Percentiles rank a stretch among this genome's conserved stretches.
phyloP scores from a whole-genome alignment of 257 asterid species.

The Craterostigma plantagineum region DNA sequence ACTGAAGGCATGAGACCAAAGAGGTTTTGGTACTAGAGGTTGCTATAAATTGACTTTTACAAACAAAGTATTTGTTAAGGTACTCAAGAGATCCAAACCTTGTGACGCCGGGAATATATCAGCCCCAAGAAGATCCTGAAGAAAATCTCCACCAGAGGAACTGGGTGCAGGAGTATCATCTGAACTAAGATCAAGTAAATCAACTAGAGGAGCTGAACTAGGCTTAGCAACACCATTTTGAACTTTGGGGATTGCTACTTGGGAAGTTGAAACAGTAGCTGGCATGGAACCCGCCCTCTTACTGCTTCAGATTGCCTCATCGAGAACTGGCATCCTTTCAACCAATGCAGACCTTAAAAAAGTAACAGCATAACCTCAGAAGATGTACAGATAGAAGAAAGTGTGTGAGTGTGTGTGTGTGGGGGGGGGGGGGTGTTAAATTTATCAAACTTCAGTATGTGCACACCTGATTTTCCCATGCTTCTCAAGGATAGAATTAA shows the following conservation, averaged over 20 bases:
- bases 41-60: too few relatives aligned
- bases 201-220: constrained; percentile 57
- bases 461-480: constrained; percentile 67
- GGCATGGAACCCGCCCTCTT: constrained; percentile 73
- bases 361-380: constrained; percentile 10
- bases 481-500: constrained; percentile 57
- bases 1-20: too few relatives aligned
- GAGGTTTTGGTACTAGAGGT: too few relatives aligned
- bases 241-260: constrained; percentile 47
- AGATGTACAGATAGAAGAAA: constrained; percentile 5
- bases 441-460: constrained; percentile 6
- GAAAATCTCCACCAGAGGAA: constrained; percentile 76
- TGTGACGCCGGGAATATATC: constrained; percentile 41
- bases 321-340: constrained; percentile 94
- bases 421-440: neutral
- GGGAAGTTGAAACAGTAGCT: constrained; percentile 59
- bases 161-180: constrained; percentile 53
- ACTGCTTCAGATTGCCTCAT: constrained; percentile 72
- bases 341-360: constrained; percentile 59
- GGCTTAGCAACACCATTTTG: constrained; percentile 76
- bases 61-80: too few relatives aligned
- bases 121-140: constrained; percentile 84
- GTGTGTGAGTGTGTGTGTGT: too few relatives aligned
- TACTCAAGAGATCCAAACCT: constrained; percentile 29
- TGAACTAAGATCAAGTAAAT: constrained; percentile 71